Evolutionary conservation across 2,329 filamentous ascomycete species (phyloP), one percentile per base, ranked within the genome.

Genomic region (Fusarium sp.): DNA sequence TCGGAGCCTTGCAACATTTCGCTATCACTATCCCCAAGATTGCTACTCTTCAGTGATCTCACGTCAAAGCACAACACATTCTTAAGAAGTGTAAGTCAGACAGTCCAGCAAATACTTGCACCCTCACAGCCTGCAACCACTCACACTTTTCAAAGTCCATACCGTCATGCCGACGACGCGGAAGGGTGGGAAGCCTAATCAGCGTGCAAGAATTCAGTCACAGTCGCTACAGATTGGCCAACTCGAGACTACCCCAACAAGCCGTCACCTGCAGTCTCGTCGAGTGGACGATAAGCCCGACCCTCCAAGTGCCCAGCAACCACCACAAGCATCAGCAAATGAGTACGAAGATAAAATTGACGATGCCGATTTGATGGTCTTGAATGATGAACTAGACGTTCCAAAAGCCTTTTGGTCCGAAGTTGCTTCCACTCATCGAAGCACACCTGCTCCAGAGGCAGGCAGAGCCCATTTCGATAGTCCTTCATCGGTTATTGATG

Each of bases 231-330:
- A 72, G 41, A 72, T 81, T 19, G 72, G 74, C 4, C 62, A 80
- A 54, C 72, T 81, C 4, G 77, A 80, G 9, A 78, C 77, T 3
- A 79, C 79, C 8, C 77, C 79, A 7, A 79, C 75, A 2, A 74
- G 67, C n/a, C 75, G 60, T 12, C 68, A 73, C 46, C 50, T 72
- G 10, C 66, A 71, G 46, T 72, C 71, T 42, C 67, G 60, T 4
- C 45, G 41, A 42, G 54, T 21, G 21, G 45, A 53, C 23, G 46
- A 46, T 19, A 37, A 30, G 12, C 18, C 8, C 6, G 19, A 51
- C 26, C 48, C 28, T 14, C 23, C 28, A 25, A 45, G 44, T n/a
- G 25, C 54, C 19, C 53, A 56, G 21, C 23, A 39, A 12, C 41
- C 34, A 3, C 39, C 57, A 7, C 44, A 19, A 21, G 10, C 18